Percentiles rank a stretch among this genome's conserved stretches.
These are phyloP conservation scores for Cercospora sp. DNA, from an alignment of 2,329 filamentous ascomycete species.

Conservation along the genomic window DNA sequence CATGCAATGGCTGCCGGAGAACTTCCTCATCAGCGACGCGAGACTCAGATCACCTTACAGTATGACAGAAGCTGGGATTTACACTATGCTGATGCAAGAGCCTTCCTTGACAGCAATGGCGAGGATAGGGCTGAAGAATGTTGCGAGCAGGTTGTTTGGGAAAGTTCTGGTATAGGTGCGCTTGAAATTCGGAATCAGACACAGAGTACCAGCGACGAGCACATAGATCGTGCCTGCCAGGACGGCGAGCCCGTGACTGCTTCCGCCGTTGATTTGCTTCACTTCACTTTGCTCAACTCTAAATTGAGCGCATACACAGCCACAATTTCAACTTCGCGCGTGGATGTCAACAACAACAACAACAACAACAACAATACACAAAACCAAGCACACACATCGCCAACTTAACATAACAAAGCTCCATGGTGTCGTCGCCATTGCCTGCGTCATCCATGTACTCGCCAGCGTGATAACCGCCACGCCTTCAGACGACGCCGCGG, in stretches of 20 bases:
- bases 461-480: background rate
- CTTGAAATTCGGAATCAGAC: background rate
- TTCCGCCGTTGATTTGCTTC: background rate
- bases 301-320: background rate
- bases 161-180: background rate
- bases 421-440: background rate
- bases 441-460: background rate
- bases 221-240: background rate
- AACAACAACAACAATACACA: background rate
- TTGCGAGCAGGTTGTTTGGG: background rate
- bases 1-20: constrained; percentile 19
- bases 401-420: background rate
- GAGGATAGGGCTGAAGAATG: background rate
- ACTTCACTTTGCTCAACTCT: background rate
- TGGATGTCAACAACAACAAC: background rate
- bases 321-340: background rate
- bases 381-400: background rate
- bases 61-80: constrained; percentile 21
- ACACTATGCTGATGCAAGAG: constrained; percentile 19
- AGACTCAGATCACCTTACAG: constrained; percentile 19
- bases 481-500: background rate
- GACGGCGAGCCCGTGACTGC: no score
- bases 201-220: background rate
- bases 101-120: background rate
- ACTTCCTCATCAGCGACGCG: constrained; percentile 20